Percentiles rank a stretch among this genome's conserved stretches.
These are phyloP conservation scores for Aschersonia sp. DNA, from an alignment of 2,329 filamentous ascomycete genomes.

Conservation along the genomic window DNA sequence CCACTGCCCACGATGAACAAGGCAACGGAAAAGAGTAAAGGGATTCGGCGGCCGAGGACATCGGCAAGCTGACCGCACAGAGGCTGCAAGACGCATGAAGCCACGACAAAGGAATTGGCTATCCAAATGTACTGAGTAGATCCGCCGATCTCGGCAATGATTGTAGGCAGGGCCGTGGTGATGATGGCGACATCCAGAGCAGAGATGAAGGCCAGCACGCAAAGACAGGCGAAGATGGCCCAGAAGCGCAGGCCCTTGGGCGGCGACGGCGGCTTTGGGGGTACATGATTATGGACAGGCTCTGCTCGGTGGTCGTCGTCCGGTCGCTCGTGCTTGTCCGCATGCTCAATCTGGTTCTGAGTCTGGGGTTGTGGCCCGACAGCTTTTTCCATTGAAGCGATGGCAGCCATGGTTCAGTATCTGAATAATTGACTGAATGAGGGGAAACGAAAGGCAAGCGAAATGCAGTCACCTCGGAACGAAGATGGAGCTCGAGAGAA, in stretches of 20 bases:
- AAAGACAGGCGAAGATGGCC: conserved; percentile 5
- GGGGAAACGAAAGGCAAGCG: too few relatives aligned
- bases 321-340: not conserved
- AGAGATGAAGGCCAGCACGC: conserved; percentile 11
- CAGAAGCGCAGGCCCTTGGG: not conserved
- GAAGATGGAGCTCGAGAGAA: too few relatives aligned
- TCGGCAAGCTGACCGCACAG: conserved; percentile 31
- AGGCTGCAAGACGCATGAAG: conserved; percentile 7
- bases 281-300: not conserved
- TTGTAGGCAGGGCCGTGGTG: conserved; percentile 13
- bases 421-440: too few relatives aligned
- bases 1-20: conserved; percentile 38
- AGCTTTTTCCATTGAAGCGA: not conserved
- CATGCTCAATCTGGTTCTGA: not conserved
- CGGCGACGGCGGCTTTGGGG: not conserved
- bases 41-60: conserved; percentile 33
- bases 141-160: conserved; percentile 8
- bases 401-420: too few relatives aligned
- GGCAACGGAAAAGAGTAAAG: conserved; percentile 22
- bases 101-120: conserved; percentile 8
- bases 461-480: too few relatives aligned
- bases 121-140: conserved; percentile 14
- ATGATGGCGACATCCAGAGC: conserved; percentile 14
- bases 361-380: not conserved
- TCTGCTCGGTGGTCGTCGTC: not conserved